Evolutionary conservation across 2,329 filamentous ascomycete species (phyloP).

Genomic region (Aspergillus tubingensis): DNA sequence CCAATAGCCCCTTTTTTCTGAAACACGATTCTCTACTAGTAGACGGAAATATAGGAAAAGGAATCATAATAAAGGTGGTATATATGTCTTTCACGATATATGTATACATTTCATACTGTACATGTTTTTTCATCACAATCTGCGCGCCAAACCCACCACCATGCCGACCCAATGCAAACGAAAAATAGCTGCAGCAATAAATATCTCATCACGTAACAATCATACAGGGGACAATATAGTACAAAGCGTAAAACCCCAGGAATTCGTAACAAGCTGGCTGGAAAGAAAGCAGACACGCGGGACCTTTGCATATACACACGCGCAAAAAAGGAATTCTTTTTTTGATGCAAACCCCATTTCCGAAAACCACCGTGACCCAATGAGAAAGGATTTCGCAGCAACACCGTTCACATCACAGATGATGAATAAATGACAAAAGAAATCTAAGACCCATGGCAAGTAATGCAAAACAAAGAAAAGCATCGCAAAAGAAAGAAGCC

Average conservation of each 20-base stretch:
- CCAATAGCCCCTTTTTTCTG: too few relatives aligned
- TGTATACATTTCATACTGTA: slow-evolving; percentile 14
- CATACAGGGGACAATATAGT: slow-evolving; percentile 22
- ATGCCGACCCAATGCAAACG: slow-evolving; percentile 22
- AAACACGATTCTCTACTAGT: too few relatives aligned
- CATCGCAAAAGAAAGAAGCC: slow-evolving; percentile 1
- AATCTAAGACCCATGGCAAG: slow-evolving; percentile 20
- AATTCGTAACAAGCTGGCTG: slow-evolving; percentile 17
- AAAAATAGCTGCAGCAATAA: slow-evolving; percentile 8
- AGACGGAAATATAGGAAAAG: too few relatives aligned
- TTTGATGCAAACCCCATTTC: slow-evolving; percentile 17
- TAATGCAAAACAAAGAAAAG: slow-evolving; percentile 12
- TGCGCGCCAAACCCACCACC: slow-evolving; percentile 11
- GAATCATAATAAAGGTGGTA: too few relatives aligned
- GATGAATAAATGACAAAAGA: slow-evolving; percentile 12
- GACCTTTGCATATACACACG: slow-evolving; percentile 4
- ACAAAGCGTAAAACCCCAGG: slow-evolving; percentile 18
- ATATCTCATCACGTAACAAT: slow-evolving; percentile 21
- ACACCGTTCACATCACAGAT: background rate
- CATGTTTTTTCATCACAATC: slow-evolving; percentile 12
- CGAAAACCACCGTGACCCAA: slow-evolving; percentile 2
- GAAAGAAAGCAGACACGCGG: background rate
- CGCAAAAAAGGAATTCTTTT: slow-evolving; percentile 11
- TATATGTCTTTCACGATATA: background rate
- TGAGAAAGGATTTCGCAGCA: background rate